Conservation (phyloP, 116 monocot species). For the Cymodocea nodosa region DNA sequence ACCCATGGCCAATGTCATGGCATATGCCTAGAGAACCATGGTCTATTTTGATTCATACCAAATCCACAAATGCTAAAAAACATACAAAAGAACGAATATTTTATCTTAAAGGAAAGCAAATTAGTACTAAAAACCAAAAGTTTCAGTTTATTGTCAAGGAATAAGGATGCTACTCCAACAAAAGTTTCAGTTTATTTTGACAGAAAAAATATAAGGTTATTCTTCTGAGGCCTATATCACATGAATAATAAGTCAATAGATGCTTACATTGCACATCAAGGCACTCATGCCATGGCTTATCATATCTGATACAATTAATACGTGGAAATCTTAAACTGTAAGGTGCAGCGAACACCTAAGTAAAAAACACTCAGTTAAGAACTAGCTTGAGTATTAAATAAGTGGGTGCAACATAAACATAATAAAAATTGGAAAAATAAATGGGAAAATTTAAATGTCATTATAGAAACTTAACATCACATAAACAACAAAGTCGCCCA, state of each 20-base stretch:
- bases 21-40: too few relatives aligned
- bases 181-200: too few relatives aligned
- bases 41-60: too few relatives aligned
- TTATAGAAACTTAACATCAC: not conserved
- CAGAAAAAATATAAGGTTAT: too few relatives aligned
- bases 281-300: slow-evolving; percentile 99
- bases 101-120: too few relatives aligned
- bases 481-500: not conserved
- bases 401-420: too few relatives aligned
- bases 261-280: slow-evolving; percentile 88
- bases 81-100: too few relatives aligned
- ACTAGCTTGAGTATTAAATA: not conserved
- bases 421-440: not conserved
- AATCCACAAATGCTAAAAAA: too few relatives aligned
- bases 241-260: not conserved
- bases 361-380: slow-evolving; percentile 6
- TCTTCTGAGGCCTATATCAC: not conserved
- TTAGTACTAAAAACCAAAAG: too few relatives aligned
- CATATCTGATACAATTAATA: slow-evolving; percentile 86
- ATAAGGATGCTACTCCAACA: too few relatives aligned
- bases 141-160: too few relatives aligned
- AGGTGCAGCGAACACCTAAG: slow-evolving; percentile 87
- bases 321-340: slow-evolving; percentile 98
- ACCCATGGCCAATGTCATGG: too few relatives aligned
- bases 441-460: not conserved